Percentiles rank a stretch among this genome's conserved stretches.
phyloP scores from a whole-genome alignment of 106 monocot species.

The Dendrobium huoshanense region DNA sequence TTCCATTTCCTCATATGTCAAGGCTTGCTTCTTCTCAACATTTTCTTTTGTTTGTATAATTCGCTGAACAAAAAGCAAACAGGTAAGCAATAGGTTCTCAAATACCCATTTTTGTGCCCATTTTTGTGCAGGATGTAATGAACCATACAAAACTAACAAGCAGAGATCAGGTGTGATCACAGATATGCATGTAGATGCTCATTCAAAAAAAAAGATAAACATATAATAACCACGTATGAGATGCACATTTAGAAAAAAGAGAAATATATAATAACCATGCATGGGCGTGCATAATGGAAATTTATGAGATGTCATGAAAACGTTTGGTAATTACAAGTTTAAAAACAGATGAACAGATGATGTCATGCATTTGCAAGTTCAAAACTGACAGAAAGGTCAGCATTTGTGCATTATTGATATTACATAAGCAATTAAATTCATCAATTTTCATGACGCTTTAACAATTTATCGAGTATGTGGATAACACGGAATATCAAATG shows the following conservation, averaged over 20 bases:
- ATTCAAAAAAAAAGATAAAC: not conserved
- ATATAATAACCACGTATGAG: not conserved
- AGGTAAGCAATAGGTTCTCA: not conserved
- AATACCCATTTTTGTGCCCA: not conserved
- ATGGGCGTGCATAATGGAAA: not conserved
- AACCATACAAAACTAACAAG: not conserved
- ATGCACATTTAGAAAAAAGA: not conserved
- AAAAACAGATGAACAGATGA: not conserved
- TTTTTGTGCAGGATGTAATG: not conserved
- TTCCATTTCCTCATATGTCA: slow-evolving; percentile 99
- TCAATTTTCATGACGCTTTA: not conserved
- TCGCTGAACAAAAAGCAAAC: slow-evolving; percentile 28
- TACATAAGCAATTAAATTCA: not conserved
- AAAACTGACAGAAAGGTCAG: not conserved
- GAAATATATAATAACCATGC: not conserved
- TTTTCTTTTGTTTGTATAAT: slow-evolving; percentile 92
- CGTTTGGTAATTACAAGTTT: not conserved
- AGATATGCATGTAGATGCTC: not conserved
- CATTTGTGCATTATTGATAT: not conserved
- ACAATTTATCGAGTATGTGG: not conserved
- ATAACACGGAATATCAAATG: not conserved
- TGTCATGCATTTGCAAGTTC: not conserved
- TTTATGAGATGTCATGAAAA: not conserved
- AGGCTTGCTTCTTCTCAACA: slow-evolving; percentile 86
- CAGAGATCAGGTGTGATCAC: not conserved